Percentiles rank a stretch among this genome's conserved stretches.
These are phyloP conservation scores for Stentor coeruleus DNA, from an alignment of 73 alveolate genomes.

Conservation along the genomic window DNA sequence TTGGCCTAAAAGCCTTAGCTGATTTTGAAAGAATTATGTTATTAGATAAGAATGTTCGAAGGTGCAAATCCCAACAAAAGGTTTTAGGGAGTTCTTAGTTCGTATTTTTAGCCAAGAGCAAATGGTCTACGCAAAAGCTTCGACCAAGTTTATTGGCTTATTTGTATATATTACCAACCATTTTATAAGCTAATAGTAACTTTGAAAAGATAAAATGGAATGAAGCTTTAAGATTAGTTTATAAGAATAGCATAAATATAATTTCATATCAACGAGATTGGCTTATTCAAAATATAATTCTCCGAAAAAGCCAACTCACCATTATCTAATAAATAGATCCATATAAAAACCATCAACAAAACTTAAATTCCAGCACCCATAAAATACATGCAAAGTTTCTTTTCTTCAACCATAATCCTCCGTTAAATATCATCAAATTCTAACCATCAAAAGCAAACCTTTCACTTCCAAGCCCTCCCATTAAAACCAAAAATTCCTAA, in stretches of 20 bases:
- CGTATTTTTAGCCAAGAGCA: background rate
- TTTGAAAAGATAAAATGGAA: too few species aligned
- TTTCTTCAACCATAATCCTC: background rate
- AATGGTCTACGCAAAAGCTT: background rate
- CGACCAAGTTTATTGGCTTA: background rate
- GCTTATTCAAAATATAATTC: background rate
- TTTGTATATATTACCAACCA: too few species aligned
- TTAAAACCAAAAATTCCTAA: too few species aligned
- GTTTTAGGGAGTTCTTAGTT: background rate
- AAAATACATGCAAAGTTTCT: background rate
- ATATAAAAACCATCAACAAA: too few species aligned
- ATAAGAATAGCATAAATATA: too few species aligned
- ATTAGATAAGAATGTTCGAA: too few species aligned
- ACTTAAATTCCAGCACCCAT: too few species aligned
- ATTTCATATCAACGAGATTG: background rate
- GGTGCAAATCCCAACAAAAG: background rate
- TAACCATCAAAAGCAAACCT: background rate
- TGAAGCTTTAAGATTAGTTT: background rate
- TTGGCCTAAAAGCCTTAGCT: too few species aligned
- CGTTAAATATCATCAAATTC: background rate
- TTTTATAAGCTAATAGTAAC: too few species aligned
- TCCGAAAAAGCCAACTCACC: background rate
- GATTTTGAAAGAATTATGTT: too few species aligned
- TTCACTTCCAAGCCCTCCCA: background rate
- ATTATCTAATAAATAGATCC: background rate